Evolutionary conservation across 2,329 filamentous ascomycete genomes (phyloP).

Genomic region (Fusarium miscanthi): DNA sequence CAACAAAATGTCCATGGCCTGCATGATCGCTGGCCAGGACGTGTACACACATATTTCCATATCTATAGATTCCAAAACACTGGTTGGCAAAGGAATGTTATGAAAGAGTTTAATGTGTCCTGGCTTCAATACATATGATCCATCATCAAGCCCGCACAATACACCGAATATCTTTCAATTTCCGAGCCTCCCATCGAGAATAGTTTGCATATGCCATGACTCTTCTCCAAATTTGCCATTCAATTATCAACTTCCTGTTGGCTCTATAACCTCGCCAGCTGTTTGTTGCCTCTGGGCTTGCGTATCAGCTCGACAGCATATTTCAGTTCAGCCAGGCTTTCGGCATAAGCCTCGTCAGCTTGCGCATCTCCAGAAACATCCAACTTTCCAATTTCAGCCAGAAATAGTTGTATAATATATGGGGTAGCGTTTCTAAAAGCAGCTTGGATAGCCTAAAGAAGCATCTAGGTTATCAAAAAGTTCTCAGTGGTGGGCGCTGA

Average conservation of each 20-base stretch:
- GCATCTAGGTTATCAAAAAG: accelerated
- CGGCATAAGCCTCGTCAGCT: neutral
- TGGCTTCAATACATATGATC: neutral
- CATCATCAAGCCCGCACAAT: neutral
- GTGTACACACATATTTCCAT: too few relatives aligned
- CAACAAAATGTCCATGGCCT: too few relatives aligned
- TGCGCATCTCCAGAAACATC: neutral
- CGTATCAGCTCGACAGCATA: neutral
- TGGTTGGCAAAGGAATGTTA: accelerated
- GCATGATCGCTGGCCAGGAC: too few relatives aligned
- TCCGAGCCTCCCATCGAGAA: accelerated
- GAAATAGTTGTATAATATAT: neutral
- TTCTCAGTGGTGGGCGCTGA: accelerated
- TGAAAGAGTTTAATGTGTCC: neutral
- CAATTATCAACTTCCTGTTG: accelerated
- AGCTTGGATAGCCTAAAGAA: neutral
- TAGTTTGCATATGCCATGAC: neutral
- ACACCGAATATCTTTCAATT: accelerated
- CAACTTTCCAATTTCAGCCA: neutral
- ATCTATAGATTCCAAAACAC: neutral
- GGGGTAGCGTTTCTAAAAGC: neutral
- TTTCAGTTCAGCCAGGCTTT: neutral
- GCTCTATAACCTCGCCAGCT: neutral
- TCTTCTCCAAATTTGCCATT: neutral
- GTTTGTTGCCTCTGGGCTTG: neutral